phyloP scores from a whole-genome alignment of 441 rosid species.

The Brassica hybrid region DNA sequence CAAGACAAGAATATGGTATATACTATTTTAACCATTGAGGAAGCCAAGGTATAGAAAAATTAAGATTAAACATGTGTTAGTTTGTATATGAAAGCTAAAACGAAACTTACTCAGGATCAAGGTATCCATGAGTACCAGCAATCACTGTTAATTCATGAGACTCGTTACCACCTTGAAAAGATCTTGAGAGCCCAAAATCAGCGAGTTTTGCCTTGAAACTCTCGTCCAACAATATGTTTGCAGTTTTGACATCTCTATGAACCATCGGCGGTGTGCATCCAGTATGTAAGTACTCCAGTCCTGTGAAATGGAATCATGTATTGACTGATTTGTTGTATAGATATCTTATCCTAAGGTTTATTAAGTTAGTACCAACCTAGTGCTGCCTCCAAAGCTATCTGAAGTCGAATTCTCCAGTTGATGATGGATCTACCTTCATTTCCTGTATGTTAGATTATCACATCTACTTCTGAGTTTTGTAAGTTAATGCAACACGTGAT shows the following conservation, averaged over 20 bases:
- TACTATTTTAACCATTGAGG: neutral
- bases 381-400: conserved; percentile 43
- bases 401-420: conserved; percentile 18
- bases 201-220: conserved; percentile 42
- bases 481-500: too few relatives aligned
- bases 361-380: conserved; percentile 34
- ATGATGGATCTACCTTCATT: neutral
- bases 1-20: neutral
- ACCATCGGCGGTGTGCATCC: conserved; percentile 48
- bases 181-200: conserved; percentile 49
- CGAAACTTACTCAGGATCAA: conserved; percentile 47
- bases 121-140: conserved; percentile 45
- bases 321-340: neutral
- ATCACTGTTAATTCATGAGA: conserved; percentile 28
- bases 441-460: conserved; percentile 34
- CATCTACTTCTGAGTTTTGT: neutral
- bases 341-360: neutral
- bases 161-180: conserved; percentile 21
- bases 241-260: conserved; percentile 48
- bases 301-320: neutral
- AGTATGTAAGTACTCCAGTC: conserved; percentile 44
- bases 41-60: neutral
- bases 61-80: neutral
- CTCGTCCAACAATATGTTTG: conserved; percentile 46
- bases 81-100: neutral